Evolutionary conservation across 192 early-diverging fungal genomes (phyloP).

Genomic region (Pilaira anomala): DNA sequence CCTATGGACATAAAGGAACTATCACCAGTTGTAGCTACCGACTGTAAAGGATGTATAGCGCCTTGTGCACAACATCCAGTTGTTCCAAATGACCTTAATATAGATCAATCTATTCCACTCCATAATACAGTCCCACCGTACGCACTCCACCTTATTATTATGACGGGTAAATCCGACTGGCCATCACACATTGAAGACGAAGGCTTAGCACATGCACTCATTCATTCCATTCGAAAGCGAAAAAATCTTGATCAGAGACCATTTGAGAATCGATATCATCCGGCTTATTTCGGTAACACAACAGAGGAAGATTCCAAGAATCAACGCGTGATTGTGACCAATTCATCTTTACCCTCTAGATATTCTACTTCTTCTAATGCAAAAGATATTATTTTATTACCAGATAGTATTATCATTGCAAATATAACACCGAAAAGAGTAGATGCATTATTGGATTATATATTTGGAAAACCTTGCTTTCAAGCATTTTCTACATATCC

Average conservation of each 20-base stretch:
- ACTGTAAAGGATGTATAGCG: slow-evolving; percentile 7
- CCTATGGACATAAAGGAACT: background rate
- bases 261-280: background rate
- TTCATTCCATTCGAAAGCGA: background rate
- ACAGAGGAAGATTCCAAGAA: background rate
- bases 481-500: slow-evolving; percentile 27
- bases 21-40: background rate
- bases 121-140: slow-evolving; percentile 18
- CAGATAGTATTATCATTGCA: slow-evolving; percentile 45
- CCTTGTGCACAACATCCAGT: slow-evolving; percentile 7
- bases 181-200: slow-evolving; percentile 17
- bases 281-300: background rate
- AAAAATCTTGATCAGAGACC: background rate
- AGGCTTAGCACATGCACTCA: slow-evolving; percentile 10
- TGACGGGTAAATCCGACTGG: slow-evolving; percentile 16
- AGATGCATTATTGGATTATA: slow-evolving; percentile 39
- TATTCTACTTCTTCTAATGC: slow-evolving; percentile 11
- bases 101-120: slow-evolving; percentile 16
- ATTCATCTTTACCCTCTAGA: slow-evolving; percentile 4
- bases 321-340: slow-evolving; percentile 7
- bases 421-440: slow-evolving; percentile 37
- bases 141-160: slow-evolving; percentile 13
- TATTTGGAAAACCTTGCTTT: slow-evolving; percentile 21
- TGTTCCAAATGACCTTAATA: slow-evolving; percentile 12
- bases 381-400: slow-evolving; percentile 21